Conservation (phyloP, 148 eudicot species). For the Silene uniflora region DNA sequence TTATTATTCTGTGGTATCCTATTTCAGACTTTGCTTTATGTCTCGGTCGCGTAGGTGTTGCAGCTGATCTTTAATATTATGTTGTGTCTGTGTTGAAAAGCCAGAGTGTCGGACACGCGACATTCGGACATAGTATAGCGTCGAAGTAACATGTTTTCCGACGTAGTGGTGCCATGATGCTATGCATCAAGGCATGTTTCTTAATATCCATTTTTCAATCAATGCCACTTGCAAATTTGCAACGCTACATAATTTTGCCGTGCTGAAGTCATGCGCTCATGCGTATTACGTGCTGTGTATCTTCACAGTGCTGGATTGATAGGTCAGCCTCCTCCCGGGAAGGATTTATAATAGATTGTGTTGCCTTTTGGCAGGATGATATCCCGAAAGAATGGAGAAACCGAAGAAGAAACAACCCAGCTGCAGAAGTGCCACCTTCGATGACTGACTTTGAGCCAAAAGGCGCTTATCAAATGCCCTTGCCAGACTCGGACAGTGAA, state of each 20-base stretch:
- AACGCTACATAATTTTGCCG: too few species aligned
- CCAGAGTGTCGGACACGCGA: background rate
- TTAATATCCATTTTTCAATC: background rate
- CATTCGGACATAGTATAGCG: background rate
- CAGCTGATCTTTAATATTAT: too few species aligned
- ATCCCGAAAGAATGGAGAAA: conserved; percentile 50
- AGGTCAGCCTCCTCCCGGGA: background rate
- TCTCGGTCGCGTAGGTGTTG: too few species aligned
- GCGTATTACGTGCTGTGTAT: background rate
- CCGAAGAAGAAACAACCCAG: conserved; percentile 34
- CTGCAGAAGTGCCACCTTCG: conserved; percentile 58
- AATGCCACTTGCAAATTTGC: background rate
- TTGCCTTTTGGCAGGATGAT: conserved; percentile 42
- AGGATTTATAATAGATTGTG: background rate
- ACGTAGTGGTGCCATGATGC: background rate
- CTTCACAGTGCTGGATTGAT: background rate
- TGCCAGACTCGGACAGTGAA: conserved; percentile 73
- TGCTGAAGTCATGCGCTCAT: background rate
- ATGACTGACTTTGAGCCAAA: conserved; percentile 66
- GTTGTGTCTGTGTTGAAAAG: background rate
- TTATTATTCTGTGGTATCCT: too few species aligned
- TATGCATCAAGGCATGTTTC: background rate
- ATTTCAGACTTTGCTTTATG: too few species aligned
- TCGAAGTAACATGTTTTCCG: background rate
- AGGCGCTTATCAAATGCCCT: conserved; percentile 58